These are phyloP conservation scores for Sclerotinia trifoliorum DNA, from an alignment of 2,329 filamentous ascomycete genomes.

Conservation along the genomic window DNA sequence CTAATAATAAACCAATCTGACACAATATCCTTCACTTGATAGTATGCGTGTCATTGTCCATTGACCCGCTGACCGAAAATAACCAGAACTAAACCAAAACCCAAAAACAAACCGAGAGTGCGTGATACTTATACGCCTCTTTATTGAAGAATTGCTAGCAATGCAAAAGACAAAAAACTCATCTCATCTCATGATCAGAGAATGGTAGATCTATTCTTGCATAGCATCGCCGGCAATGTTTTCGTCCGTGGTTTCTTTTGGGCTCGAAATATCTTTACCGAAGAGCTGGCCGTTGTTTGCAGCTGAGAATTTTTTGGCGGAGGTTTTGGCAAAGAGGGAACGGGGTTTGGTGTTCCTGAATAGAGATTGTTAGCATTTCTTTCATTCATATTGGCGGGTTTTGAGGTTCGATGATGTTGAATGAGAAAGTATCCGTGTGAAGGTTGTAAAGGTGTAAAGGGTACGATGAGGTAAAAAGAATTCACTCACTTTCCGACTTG, in stretches of 20 bases:
- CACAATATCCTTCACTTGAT: conserved; percentile 21
- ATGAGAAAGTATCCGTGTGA: background rate
- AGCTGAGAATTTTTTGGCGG: conserved; percentile 57
- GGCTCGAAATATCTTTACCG: conserved; percentile 25
- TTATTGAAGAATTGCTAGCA: background rate
- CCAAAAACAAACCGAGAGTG: background rate
- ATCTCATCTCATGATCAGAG: background rate
- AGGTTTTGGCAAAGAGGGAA: conserved; percentile 65
- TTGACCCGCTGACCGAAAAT: conserved; percentile 8
- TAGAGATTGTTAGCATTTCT: conserved; percentile 31
- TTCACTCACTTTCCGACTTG: conserved; percentile 68
- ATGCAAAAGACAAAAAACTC: conserved; percentile 5
- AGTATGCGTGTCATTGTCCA: conserved; percentile 6
- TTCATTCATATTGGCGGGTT: background rate
- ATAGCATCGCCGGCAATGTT: conserved; percentile 6
- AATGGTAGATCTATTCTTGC: conserved; percentile 15
- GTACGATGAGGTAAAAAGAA: conserved; percentile 29
- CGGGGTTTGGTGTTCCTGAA: conserved; percentile 59
- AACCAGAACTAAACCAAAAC: conserved; percentile 11
- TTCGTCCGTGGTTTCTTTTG: background rate
- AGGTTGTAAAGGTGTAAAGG: background rate
- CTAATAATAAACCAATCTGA: conserved; percentile 6
- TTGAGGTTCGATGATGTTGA: too few species aligned
- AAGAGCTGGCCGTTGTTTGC: conserved; percentile 30
- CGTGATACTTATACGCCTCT: conserved; percentile 23